Evolutionary conservation across 768 basidiomycete species (phyloP), one percentile per base, ranked within the genome.

Genomic region (Xerocomellus chrysenteron): DNA sequence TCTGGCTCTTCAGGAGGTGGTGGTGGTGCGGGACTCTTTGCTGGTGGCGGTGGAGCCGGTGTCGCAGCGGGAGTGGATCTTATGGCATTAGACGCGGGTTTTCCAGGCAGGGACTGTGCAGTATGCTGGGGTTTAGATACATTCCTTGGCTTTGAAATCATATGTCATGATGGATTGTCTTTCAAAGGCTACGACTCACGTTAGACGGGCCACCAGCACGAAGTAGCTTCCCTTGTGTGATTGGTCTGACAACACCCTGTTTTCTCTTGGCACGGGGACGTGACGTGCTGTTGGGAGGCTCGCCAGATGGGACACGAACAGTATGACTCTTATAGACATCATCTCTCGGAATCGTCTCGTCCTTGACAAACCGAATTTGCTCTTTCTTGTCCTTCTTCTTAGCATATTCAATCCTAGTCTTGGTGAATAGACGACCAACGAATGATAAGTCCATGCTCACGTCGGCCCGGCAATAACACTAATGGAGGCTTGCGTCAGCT

Each of bases 301-400:
- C 94, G 37, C 97, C 97, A 43, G 93, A 88, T 2, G 87, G 80
- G 4, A 98, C 94, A 57, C 87, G 86, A 17, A 99, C 88, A 2
- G 84, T 82, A 66, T 95, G 92, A 62, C 92, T 95, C 82, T 98
- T 99, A 76, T 99, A 99, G 11, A 82, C 65, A 67, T 94, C 97
- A 57, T 89, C 86, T 54, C 83, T 84, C 12, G 69, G 75, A 19
- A 96, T 76, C 9, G 86, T 84, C 73, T 98, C 95, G 68, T 98
- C 94, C 77, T 91, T 96, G 65, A 87, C 71, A 59, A 92, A 88
- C 70, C 88, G 89, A 73, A 99, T 92, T 51, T 83, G 79, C 5
- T 88, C 85, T 67, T 85, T 85, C 76, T 98, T 99, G 60, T 95
- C 95, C 75, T 94, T 98, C 82, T 99, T 99, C 81, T 99, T 98